Base-by-base conservation (phyloP, 352 stramenopile genomes). In the Blastocystis sp. region DNA sequence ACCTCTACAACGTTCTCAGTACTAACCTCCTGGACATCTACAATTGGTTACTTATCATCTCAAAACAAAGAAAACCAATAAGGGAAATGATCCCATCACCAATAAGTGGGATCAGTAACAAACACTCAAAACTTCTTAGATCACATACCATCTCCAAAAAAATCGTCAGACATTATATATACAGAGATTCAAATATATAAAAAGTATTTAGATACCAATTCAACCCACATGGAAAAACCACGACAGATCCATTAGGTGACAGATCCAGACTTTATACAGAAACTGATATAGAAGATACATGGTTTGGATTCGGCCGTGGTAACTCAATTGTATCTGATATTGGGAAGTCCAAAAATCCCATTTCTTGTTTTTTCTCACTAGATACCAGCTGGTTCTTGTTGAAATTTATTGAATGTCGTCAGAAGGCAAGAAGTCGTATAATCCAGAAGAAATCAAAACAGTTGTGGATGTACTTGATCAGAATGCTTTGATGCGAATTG, bases 81-180 rank as follows among this genome's bases (percentile, higher is more conserved):
- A 29, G 1, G 4, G 37, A 16, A 42, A n/a, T 11, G 21, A 49
- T n/a, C 29, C 49, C 21, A 5, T 77, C 29, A 12, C n/a, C 75
- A 39, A 66, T n/a, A 6, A 7, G 21, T 35, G 29, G 16, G 54
- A 42, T 35, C 49, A 29, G n/a, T 19, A 32, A 35, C 32, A 86
- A 14, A 43, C 35, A 42, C 42, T 37, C 42, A 24, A 19, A 86
- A 52, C 29, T 21, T 11, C 43, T 19, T 5, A 83, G 1, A 52
- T 35, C 32, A 87, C 77, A 57, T 87, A 87, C 77, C 77, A 78
- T 74, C 65, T 59, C 35, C 65, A 43, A 87, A 87, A 42, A 87
- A 87, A 87, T 87, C 77, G 57, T 87, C 77, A 63, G 77, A 87
- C 77, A 87, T 87, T 78, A 16, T 83, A 83, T 65, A 57, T 83